Evolutionary conservation across 495 filamentous ascomycete genomes (phyloP).

Genomic region (Daldinia childiae): DNA sequence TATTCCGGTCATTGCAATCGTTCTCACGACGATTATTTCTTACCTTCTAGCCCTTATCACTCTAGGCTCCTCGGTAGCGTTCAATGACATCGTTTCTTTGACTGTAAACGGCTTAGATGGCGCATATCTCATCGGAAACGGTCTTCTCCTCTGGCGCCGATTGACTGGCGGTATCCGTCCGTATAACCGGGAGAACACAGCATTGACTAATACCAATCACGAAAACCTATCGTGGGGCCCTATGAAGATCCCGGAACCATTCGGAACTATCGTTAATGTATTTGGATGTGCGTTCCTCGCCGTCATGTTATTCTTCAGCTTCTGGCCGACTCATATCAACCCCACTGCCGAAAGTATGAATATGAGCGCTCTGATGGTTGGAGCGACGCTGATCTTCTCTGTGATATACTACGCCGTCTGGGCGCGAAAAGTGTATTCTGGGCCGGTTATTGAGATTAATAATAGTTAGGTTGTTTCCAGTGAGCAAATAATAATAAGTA

Average conservation of each 20-base stretch:
- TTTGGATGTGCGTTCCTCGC: conserved; percentile 30
- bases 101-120: conserved; percentile 53
- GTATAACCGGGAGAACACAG: conserved; percentile 13
- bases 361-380: conserved; percentile 54
- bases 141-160: conserved; percentile 53
- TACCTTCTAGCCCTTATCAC: conserved; percentile 62
- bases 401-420: conserved; percentile 54
- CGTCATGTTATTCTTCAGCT: conserved; percentile 53
- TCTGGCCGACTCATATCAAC: conserved; percentile 54
- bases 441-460: conserved; percentile 23
- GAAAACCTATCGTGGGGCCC: conserved; percentile 37
- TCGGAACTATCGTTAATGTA: conserved; percentile 36
- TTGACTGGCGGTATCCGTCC: conserved; percentile 30
- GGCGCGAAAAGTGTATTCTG: conserved; percentile 54
- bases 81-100: conserved; percentile 60
- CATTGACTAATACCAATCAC: conserved; percentile 7
- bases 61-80: conserved; percentile 57
- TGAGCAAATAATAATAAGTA: neutral
- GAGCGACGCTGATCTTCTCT: conserved; percentile 55
- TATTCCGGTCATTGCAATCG: conserved; percentile 64
- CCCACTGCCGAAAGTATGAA: conserved; percentile 54
- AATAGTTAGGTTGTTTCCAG: neutral
- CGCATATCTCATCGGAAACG: conserved; percentile 56
- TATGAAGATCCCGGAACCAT: conserved; percentile 24
- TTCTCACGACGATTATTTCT: conserved; percentile 52